Evolutionary conservation across 2,329 filamentous ascomycete genomes (phyloP), one percentile per base, ranked within the genome.

Genomic region (Trichoderma polysporum): DNA sequence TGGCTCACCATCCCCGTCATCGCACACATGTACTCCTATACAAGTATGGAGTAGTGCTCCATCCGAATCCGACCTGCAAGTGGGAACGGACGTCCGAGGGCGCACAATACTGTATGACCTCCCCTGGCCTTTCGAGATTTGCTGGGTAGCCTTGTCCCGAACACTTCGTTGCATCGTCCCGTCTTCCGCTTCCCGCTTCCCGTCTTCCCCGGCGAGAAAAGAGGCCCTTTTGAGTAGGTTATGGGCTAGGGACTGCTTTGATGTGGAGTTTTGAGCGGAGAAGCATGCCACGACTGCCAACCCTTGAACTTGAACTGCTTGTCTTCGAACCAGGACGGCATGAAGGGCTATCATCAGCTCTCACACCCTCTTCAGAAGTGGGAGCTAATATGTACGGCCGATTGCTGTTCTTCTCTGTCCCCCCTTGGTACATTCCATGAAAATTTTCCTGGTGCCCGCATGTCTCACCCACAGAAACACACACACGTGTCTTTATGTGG

Each of bases 161-260:
- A 54, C n/a, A 39, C 57, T 47, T 61, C n/a, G 49, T 66, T 47
- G 57, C 57, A 66, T 66, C 57, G 37, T 66, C 57, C 65, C 65
- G 65, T 31, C 65, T 47, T 53, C 54, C 63, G 63, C 63, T 53
- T 66, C 63, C 63, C 63, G 63, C 54, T 33, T 60, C 19, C 63
- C 63, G 63, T 59, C 63, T 60, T 66, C 63, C 63, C 54, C 63
- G 63, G 63, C 54, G 56, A 60, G 63, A 35, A 52, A 50, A 52
- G 47, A 53, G 49, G 27, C 19, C 49, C 47, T 31, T 58, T 35
- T 10, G 41, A 45, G 41, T 8, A 31, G 58, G 47, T 33, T 29
- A 45, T 59, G 54, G 25, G 37, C 63, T 37, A 53, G 63, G 63
- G 63, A 39, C 53, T 37, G 54, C 33, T 29, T 41, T 39, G 53